These are phyloP conservation scores for Mycena indigotica DNA, from an alignment of 768 basidiomycete genomes.

Conservation along the genomic window DNA sequence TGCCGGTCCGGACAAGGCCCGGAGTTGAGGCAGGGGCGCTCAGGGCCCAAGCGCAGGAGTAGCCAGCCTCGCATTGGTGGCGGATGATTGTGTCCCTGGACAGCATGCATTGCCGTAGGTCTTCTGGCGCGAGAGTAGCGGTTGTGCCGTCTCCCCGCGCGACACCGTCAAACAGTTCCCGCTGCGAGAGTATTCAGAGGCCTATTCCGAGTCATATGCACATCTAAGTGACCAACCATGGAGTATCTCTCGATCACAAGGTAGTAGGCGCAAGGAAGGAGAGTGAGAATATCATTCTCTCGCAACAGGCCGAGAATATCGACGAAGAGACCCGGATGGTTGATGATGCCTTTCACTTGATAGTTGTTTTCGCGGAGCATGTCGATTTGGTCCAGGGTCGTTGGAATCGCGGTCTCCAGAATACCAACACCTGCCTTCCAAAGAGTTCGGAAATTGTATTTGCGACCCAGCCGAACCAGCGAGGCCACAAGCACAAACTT, in stretches of 20 bases:
- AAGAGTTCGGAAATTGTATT: constrained; percentile 3
- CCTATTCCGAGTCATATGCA: neutral
- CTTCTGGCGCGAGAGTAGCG: neutral
- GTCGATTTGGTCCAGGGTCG: neutral
- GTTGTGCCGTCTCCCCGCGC: neutral
- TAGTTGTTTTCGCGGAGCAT: neutral
- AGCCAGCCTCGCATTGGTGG: neutral
- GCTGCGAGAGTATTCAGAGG: neutral
- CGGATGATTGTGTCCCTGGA: neutral
- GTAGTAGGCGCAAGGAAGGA: neutral
- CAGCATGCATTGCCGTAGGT: constrained; percentile 1
- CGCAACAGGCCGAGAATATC: neutral
- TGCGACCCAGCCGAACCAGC: constrained; percentile 8
- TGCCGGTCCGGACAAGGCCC: neutral
- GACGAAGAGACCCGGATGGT: neutral
- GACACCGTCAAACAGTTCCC: neutral
- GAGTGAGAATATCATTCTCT: neutral
- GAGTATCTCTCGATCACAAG: neutral
- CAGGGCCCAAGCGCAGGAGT: neutral
- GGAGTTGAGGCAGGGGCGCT: too few relatives aligned
- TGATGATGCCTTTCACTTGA: neutral
- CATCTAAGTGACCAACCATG: too few relatives aligned
- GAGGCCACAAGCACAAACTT: neutral
- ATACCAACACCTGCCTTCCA: neutral
- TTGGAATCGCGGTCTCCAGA: neutral